These are phyloP conservation scores for Evernia prunastri DNA, from an alignment of 495 filamentous ascomycete genomes.

Conservation along the genomic window DNA sequence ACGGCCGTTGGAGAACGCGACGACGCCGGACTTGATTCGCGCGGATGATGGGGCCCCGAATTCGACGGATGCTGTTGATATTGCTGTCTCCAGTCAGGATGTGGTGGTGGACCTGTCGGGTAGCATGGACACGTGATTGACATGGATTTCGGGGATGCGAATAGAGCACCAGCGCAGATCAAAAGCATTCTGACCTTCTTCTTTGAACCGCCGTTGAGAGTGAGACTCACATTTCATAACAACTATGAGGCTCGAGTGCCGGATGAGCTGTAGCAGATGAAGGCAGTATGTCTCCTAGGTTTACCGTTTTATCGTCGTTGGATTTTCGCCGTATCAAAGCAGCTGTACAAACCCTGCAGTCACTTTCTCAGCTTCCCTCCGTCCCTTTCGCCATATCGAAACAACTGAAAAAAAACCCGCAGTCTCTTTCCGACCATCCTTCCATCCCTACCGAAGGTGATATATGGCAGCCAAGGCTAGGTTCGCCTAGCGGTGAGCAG, in stretches of 20 bases:
- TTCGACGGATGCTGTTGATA: background rate
- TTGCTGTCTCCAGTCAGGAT: background rate
- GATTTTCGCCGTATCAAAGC: too few relatives aligned
- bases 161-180: background rate
- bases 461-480: too few relatives aligned
- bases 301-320: too few relatives aligned
- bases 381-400: too few relatives aligned
- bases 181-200: background rate
- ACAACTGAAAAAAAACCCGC: too few relatives aligned
- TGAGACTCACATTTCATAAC: background rate
- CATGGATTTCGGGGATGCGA: background rate
- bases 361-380: too few relatives aligned
- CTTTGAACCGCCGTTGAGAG: background rate
- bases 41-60: background rate
- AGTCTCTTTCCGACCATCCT: too few relatives aligned
- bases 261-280: too few relatives aligned
- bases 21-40: background rate
- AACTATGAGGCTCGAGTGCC: background rate
- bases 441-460: too few relatives aligned
- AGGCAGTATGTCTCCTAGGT: too few relatives aligned
- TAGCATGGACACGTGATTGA: background rate
- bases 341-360: too few relatives aligned
- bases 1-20: background rate
- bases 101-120: background rate
- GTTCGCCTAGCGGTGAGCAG: too few relatives aligned